Percentiles rank a stretch among this genome's conserved stretches.
phyloP scores from a whole-genome alignment of 2,329 filamentous ascomycete genomes.

The Aureobasidium sp. region DNA sequence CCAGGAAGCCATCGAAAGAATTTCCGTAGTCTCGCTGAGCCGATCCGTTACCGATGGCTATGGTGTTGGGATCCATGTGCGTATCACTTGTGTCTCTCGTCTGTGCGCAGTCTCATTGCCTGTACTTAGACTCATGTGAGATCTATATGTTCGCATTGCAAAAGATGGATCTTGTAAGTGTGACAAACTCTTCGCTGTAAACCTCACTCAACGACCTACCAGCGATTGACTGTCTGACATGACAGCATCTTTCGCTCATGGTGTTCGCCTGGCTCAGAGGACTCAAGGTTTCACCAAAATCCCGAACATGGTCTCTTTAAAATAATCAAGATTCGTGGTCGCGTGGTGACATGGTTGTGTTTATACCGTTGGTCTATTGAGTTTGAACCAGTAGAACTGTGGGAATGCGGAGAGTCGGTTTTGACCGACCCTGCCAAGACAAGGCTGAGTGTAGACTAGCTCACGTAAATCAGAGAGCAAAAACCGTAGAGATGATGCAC shows the following conservation, averaged over 20 bases:
- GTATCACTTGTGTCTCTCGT: neutral
- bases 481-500: neutral
- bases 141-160: neutral
- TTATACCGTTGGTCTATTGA: neutral
- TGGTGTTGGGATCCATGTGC: neutral
- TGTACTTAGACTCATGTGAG: neutral
- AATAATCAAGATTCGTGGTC: neutral
- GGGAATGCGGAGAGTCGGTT: neutral
- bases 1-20: neutral
- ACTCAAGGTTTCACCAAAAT: neutral
- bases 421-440: neutral
- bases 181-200: neutral
- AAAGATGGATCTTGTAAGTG: neutral
- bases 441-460: neutral
- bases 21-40: slow-evolving; percentile 1
- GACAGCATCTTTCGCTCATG: neutral
- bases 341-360: neutral
- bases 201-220: neutral
- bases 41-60: neutral
- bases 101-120: neutral
- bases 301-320: neutral
- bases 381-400: neutral
- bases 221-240: neutral
- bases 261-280: neutral
- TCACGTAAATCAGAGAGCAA: neutral